A percentile compares a stretch with the other conserved stretches of the same genome.
Conservation (phyloP, 176 grass and related monocot genomes). For the Zoysia pacifica region DNA sequence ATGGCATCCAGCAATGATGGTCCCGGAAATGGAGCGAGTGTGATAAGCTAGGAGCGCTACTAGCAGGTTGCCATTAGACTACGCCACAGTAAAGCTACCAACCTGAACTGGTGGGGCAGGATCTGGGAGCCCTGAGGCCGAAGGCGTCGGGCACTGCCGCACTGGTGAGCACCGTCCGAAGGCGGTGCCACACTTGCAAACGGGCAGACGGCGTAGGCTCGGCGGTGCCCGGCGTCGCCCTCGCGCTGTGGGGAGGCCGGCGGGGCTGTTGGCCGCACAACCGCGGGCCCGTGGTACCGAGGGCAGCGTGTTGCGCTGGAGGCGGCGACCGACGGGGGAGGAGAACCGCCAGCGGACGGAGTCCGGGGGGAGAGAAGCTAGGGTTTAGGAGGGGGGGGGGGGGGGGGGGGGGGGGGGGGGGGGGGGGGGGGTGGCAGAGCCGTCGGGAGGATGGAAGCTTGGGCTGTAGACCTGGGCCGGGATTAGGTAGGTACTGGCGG, state of each 20-base stretch:
- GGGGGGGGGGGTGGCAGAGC: constrained; percentile 7
- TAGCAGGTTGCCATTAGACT: not conserved
- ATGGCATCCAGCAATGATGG: not conserved
- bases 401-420: constrained; percentile 13
- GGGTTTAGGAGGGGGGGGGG: constrained; percentile 29
- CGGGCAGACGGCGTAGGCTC: not conserved
- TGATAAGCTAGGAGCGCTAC: not conserved
- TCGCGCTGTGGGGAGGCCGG: not conserved
- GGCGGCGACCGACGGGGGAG: not conserved
- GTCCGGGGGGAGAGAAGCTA: constrained; percentile 11
- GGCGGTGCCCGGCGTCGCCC: not conserved
- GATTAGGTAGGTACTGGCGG: not conserved
- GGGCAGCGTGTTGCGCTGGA: not conserved
- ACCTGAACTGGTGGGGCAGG: constrained; percentile 17
- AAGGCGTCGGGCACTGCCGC: constrained; percentile 18
- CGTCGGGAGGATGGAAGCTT: constrained; percentile 26
- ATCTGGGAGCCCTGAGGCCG: constrained; percentile 3
- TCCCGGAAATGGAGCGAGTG: not conserved
- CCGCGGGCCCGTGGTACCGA: not conserved
- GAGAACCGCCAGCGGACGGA: not conserved
- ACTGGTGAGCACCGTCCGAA: constrained; percentile 5
- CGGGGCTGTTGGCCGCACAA: not conserved
- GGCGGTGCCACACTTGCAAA: not conserved
- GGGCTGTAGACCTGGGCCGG: not conserved
- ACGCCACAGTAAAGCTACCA: not conserved